phyloP scores from a whole-genome alignment of 257 asterid species.

The Phtheirospermum japonicum region DNA sequence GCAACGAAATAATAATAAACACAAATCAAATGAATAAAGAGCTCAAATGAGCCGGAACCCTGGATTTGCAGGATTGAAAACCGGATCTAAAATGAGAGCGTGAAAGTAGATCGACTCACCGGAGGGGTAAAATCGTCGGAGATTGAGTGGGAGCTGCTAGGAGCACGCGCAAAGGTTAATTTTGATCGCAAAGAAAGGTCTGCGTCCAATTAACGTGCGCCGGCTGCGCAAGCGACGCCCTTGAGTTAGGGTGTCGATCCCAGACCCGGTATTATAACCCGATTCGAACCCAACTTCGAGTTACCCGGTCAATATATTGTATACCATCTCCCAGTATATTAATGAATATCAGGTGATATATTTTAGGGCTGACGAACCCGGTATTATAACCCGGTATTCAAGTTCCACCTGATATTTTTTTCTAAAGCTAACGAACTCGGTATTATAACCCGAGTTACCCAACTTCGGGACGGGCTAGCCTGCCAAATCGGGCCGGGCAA shows the following conservation, averaged over 20 bases:
- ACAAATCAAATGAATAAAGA: not conserved
- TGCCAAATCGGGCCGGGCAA: too few relatives aligned
- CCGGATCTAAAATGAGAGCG: not conserved
- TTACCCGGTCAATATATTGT: too few relatives aligned
- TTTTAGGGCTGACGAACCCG: too few relatives aligned
- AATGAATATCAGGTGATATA: too few relatives aligned
- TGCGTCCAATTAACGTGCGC: slow-evolving; percentile 5
- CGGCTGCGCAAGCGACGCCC: not conserved
- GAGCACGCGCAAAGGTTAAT: not conserved
- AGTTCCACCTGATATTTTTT: too few relatives aligned
- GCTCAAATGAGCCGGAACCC: not conserved
- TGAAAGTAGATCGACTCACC: not conserved
- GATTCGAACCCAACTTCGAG: too few relatives aligned
- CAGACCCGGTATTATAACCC: too few relatives aligned
- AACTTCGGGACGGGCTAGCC: too few relatives aligned
- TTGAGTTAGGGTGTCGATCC: not conserved
- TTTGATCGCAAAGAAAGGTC: not conserved
- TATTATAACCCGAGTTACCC: too few relatives aligned
- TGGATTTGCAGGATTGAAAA: not conserved
- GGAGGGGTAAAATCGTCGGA: not conserved
- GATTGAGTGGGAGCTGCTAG: not conserved
- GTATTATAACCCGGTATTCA: too few relatives aligned
- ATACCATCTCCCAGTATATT: too few relatives aligned
- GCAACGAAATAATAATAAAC: not conserved
- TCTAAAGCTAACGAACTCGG: too few relatives aligned